Conservation (phyloP, 768 basidiomycete genomes). For the Gloeophyllum trabeum region DNA sequence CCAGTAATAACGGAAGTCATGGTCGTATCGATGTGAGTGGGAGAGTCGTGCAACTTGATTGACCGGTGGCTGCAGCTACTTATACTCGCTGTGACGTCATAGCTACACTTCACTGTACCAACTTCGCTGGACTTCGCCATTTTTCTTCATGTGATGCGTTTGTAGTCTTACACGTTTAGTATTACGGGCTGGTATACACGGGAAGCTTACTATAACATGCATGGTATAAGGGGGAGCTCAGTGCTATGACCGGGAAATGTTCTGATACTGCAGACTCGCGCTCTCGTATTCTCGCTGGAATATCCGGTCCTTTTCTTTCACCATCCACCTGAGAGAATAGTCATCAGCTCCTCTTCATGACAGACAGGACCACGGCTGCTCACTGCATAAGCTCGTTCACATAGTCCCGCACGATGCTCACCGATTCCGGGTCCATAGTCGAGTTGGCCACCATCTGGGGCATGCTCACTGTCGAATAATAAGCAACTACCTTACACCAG, state of each 20-base stretch:
- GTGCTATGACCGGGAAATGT: slow-evolving; percentile 68
- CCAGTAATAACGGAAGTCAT: slow-evolving; percentile 38
- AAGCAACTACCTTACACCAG: not conserved
- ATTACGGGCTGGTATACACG: no score
- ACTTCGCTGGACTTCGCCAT: no score
- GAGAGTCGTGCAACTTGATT: no score
- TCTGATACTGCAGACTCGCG: slow-evolving; percentile 70
- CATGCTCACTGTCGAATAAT: slow-evolving; percentile 55
- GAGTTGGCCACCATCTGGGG: slow-evolving; percentile 86
- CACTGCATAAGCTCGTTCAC: slow-evolving; percentile 81
- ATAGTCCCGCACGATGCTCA: slow-evolving; percentile 76
- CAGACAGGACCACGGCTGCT: slow-evolving; percentile 13
- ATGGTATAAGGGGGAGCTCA: no score
- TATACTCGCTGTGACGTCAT: not conserved
- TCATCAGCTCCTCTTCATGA: not conserved
- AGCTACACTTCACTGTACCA: no score
- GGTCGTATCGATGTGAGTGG: slow-evolving; percentile 4
- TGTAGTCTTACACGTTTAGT: no score
- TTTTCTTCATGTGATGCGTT: no score
- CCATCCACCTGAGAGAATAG: slow-evolving; percentile 53
- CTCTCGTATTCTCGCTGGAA: slow-evolving; percentile 76
- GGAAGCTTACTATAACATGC: no score
- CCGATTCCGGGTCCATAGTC: slow-evolving; percentile 83
- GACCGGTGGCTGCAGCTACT: not conserved
- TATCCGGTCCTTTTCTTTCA: slow-evolving; percentile 55